Base-by-base conservation (phyloP, 345 rosid genomes). In the Salix exigua region DNA sequence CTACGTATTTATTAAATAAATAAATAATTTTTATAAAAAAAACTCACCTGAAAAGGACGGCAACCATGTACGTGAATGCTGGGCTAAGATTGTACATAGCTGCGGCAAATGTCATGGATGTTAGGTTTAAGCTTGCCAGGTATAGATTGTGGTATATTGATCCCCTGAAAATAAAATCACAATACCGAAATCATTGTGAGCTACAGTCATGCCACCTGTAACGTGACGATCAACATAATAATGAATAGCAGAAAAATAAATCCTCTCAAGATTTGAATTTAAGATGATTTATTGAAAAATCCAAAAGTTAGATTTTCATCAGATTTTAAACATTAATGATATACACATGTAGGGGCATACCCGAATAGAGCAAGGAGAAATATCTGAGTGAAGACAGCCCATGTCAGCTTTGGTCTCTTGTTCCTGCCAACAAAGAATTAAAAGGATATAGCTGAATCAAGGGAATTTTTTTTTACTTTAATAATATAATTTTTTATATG, bases 71-170 rank as follows among this genome's bases (percentile, higher is more conserved):
- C 0, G 78, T 75, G 9, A 68, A 6, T 13, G 78, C 78, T 4
- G 78, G 73, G 18, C 14, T 18, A n/a, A 75, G 78, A 55, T 75
- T 75, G 2, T 21, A 14, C n/a, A 53, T 37, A 7, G 78, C 78
- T 19, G 73, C 72, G 2, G 78, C 67, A 53, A 75, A 68, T 68
- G 78, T 75, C 30, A 64, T 64, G 40, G 78, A 75, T 25, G 78
- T 75, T 13, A 75, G 5, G 18, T 35, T n/a, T 25, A 75, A 38
- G 55, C 78, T 67, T 26, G 58, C 66, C 26, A 68, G 51, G 65
- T 75, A 75, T 33, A 68, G 37, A 23, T 67, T 75, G 40, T 75
- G 78, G 17, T 46, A 6, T 31, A 68, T 1, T n/a, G 50, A 31
- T 75, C 53, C 78, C 66, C 78, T 75, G 75, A 37, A 50, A 50